Evolutionary conservation across 2,329 filamentous ascomycete genomes (phyloP), one percentile per base, ranked within the genome.

Genomic region (Colletotrichum nymphaeae): DNA sequence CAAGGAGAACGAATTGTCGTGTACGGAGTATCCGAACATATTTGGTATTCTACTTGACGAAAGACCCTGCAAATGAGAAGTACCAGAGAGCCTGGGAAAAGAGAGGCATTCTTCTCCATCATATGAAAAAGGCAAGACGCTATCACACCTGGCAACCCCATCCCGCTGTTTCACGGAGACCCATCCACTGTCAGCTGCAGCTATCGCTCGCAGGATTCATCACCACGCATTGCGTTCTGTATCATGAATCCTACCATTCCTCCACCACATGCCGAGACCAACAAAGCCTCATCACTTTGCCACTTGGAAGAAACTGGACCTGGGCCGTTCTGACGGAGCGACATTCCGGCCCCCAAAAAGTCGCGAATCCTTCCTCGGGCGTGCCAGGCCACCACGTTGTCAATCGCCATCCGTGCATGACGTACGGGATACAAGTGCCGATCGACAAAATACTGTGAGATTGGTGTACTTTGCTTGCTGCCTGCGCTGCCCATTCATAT

Each of bases 261-360:
- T 37, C 42, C 26, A 46, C 24, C 57, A 32, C 57, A 46, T 72
- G 63, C 63, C 63, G 57, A 9, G n/a, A 32, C 57, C 57, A 24
- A 46, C 37, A 55, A 30, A 52, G 11, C 55, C 30, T 32, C 59
- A 11, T n/a, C 42, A n/a, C 42, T 49, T 49, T 49, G 42, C 42
- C 42, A 49, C 19, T 9, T n/a, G 19, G 6, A 19, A 49, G 42
- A n/a, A 49, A 19, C 42, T 49, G 30, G 14, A 35, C 26, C 30
- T 35, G 32, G 32, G 32, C 11, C 32, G 32, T 35, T 35, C 11
- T 11, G 16, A 49, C 30, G 26, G 22, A 46, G 7, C 35, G 32
- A 49, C 52, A 53, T 30, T 63, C 35, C 64, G 2, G 57, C 57
- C 69, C 69, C 64, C 69, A 58, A 58, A n/a, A 28, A 4, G 49